Evolutionary conservation across 768 basidiomycete species (phyloP), one percentile per base, ranked within the genome.

Genomic region (Suillus clintonianus): DNA sequence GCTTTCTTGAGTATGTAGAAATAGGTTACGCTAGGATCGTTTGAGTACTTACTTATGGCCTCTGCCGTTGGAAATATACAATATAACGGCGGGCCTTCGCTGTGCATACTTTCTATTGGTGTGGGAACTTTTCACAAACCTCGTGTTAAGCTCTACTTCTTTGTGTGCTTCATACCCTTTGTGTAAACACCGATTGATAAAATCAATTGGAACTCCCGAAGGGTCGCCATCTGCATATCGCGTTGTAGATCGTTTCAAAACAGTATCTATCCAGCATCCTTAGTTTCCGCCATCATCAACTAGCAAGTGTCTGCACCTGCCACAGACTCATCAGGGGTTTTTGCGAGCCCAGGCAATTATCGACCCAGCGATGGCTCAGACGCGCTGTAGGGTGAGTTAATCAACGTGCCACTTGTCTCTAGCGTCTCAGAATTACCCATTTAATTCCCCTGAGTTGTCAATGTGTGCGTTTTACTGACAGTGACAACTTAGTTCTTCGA

Each of bases 401-500:
- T 53, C 19, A n/a, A 53, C 11, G 19, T 14, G 22, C 36, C 36
- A 24, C 55, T 56, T 39, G 4, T 22, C 54, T 36, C 7, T 54
- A 50, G 24, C 17, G 8, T 17, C 17, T 36, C n/a, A 34, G 30
- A 19, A 53, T 11, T 10, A 54, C 13, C 19, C 47, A 24, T 24
- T 10, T 36, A 27, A 13, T 30, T 41, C 17, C 34, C 55, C 56
- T 7, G 39, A 57, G 39, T 3, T 27, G 39, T 30, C 39, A 7
- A 56, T 19, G 24, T 10, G 11, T 39, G 22, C 24, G 51, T 19
- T 63, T 43, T 65, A 67, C 30, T 54, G 58, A 58, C 27, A 4
- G 9, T 27, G 27, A 32, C 24, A 24, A 41, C 10, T 41, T 53
- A 77, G 76, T 71, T 42, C 64, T 80, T 74, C 64, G 69, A 69